Evolutionary conservation across 2,329 filamentous ascomycete species (phyloP).

Genomic region (Xylaria sp.): DNA sequence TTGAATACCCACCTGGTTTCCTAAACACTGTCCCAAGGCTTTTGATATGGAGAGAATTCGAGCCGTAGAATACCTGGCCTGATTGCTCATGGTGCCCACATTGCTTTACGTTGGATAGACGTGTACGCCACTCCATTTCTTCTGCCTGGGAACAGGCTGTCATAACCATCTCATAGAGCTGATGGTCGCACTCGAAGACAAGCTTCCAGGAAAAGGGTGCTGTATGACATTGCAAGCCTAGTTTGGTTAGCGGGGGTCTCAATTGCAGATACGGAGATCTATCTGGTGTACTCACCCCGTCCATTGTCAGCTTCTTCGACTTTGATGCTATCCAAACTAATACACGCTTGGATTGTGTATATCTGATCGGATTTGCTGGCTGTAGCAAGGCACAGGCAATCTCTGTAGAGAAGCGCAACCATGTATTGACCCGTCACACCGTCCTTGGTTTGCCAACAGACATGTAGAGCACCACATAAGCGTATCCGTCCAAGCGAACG

Average conservation of each 20-base stretch:
- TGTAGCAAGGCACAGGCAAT: conserved; percentile 80
- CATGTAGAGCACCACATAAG: conserved; percentile 83
- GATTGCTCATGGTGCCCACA: conserved; percentile 60
- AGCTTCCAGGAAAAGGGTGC: conserved; percentile 93
- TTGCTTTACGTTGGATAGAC: conserved; percentile 65
- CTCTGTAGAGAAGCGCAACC: conserved; percentile 84
- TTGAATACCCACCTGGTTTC: conserved; percentile 65
- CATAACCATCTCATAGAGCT: conserved; percentile 85
- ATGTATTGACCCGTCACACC: conserved; percentile 81
- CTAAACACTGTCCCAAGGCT: conserved; percentile 80
- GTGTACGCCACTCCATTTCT: conserved; percentile 79
- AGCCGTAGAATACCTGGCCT: conserved; percentile 65
- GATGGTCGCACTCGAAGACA: conserved; percentile 79
- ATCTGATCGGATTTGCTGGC: conserved; percentile 70
- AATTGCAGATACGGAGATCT: conserved; percentile 12
- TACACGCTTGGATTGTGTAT: conserved; percentile 79
- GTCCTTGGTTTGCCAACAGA: conserved; percentile 79
- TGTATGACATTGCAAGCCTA: conserved; percentile 87
- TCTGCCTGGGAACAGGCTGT: conserved; percentile 86
- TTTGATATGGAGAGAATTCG: conserved; percentile 75
- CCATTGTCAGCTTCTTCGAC: conserved; percentile 81
- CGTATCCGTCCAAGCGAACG: conserved; percentile 82
- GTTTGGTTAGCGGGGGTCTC: conserved; percentile 31
- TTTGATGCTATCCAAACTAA: conserved; percentile 72
- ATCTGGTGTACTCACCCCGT: conserved; percentile 63